phyloP scores from a whole-genome alignment of 495 filamentous ascomycete species.

The Pyronema domesticum region DNA sequence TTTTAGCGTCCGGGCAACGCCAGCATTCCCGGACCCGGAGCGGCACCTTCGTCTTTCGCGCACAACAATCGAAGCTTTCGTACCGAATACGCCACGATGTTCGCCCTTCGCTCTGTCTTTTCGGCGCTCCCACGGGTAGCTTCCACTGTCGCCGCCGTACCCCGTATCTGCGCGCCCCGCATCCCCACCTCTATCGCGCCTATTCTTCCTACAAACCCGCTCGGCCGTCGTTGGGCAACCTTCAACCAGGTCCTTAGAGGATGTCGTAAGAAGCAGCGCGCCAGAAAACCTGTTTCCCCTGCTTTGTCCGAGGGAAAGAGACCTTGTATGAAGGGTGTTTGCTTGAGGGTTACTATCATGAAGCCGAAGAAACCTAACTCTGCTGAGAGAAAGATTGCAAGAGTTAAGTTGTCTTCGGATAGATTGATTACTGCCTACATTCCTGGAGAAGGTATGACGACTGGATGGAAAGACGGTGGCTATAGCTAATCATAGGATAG shows the following conservation, averaged over 20 bases:
- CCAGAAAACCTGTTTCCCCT: conserved; percentile 69
- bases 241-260: conserved; percentile 46
- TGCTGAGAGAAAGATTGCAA: conserved; percentile 78
- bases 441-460: conserved; percentile 62
- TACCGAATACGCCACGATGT: conserved; percentile 6
- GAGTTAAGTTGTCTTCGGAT: conserved; percentile 72
- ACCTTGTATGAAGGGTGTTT: conserved; percentile 84
- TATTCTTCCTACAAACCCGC: conserved; percentile 34
- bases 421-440: conserved; percentile 81
- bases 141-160: conserved; percentile 2
- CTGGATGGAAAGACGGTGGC: neutral
- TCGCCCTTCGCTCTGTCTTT: conserved; percentile 11
- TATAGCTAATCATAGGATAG: conserved; percentile 24
- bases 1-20: too few relatives aligned
- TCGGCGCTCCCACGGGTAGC: neutral
- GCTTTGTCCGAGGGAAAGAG: conserved; percentile 50
- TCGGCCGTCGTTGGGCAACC: conserved; percentile 32
- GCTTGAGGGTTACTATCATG: conserved; percentile 74
- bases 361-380: conserved; percentile 99
- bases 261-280: conserved; percentile 54
- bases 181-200: conserved; percentile 14
- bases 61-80: too few relatives aligned
- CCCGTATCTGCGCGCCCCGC: neutral
- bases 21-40: too few relatives aligned
- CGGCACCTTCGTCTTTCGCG: too few relatives aligned